These are phyloP conservation scores for Niebla homalea DNA, from an alignment of 495 filamentous ascomycete genomes.

Conservation along the genomic window DNA sequence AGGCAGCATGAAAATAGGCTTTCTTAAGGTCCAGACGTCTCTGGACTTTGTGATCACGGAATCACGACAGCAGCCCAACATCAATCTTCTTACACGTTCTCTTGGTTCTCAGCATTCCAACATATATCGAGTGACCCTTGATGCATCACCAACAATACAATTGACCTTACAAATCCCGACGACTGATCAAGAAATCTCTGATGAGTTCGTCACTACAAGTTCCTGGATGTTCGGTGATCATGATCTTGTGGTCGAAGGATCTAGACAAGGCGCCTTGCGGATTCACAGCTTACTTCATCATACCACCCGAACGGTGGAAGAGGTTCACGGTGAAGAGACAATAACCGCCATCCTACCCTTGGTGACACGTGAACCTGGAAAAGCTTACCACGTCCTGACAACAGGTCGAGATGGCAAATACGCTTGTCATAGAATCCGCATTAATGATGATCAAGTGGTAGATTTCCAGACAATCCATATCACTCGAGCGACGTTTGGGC, in stretches of 20 bases:
- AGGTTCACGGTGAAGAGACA: constrained; percentile 48
- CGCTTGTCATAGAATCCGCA: constrained; percentile 35
- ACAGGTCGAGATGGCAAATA: constrained; percentile 64
- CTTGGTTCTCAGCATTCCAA: too few relatives aligned
- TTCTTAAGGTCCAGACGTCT: constrained; percentile 27
- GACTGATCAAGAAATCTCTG: too few relatives aligned
- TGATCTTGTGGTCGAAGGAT: constrained; percentile 51
- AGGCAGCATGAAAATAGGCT: constrained; percentile 35
- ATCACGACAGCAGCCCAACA: too few relatives aligned
- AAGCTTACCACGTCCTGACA: constrained; percentile 40
- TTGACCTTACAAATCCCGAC: too few relatives aligned
- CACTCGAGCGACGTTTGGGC: constrained; percentile 46
- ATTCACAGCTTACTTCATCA: constrained; percentile 31
- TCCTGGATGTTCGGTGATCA: constrained; percentile 25
- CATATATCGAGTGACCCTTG: too few relatives aligned
- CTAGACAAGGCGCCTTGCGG: constrained; percentile 46
- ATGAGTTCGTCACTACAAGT: constrained; percentile 25
- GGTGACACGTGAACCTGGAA: constrained; percentile 17
- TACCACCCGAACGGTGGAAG: neutral
- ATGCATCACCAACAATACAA: too few relatives aligned
- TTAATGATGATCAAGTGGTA: constrained; percentile 5
- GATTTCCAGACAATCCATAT: constrained; percentile 35
- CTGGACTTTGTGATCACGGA: too few relatives aligned
- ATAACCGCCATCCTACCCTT: constrained; percentile 49
- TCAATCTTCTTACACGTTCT: too few relatives aligned